A percentile compares a stretch with the other conserved stretches of the same genome.
These are phyloP conservation scores for Notholithocarpus densiflorus DNA, from an alignment of 306 rosid genomes.

Conservation along the genomic window DNA sequence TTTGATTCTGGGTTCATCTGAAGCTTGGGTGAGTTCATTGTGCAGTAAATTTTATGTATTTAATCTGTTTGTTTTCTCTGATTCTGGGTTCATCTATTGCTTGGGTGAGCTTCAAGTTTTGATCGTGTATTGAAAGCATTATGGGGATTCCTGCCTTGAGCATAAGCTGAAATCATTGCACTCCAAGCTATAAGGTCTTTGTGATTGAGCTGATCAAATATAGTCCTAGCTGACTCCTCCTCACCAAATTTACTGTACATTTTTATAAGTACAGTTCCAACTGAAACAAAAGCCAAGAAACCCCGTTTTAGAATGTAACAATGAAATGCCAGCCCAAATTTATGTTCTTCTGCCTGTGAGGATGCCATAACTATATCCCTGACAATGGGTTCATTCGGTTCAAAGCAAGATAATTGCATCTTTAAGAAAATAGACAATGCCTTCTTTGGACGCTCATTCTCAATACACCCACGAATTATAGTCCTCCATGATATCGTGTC, in stretches of 20 bases:
- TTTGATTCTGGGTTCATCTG: too few relatives aligned
- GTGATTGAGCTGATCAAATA: slow-evolving; percentile 17
- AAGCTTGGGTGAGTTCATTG: too few relatives aligned
- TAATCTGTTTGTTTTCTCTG: too few relatives aligned
- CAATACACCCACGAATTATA: slow-evolving; percentile 16
- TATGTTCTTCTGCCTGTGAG: neutral
- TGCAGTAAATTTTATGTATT: too few relatives aligned
- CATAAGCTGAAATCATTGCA: slow-evolving; percentile 18
- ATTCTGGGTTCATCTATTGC: too few relatives aligned
- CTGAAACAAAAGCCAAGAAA: slow-evolving; percentile 17
- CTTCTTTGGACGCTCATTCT: slow-evolving; percentile 9
- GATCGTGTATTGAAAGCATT: neutral
- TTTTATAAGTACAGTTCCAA: slow-evolving; percentile 14
- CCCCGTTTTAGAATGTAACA: slow-evolving; percentile 10
- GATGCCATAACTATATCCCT: slow-evolving; percentile 4
- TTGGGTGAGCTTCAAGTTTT: too few relatives aligned
- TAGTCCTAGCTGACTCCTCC: slow-evolving; percentile 5
- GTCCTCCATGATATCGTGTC: slow-evolving; percentile 21
- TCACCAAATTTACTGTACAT: slow-evolving; percentile 26
- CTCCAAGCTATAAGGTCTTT: slow-evolving; percentile 23
- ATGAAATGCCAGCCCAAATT: slow-evolving; percentile 15
- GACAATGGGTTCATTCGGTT: slow-evolving; percentile 7
- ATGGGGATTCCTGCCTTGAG: slow-evolving; percentile 17
- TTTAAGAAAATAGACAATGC: slow-evolving; percentile 8
- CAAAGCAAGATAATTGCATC: neutral